A percentile compares a stretch with the other conserved stretches of the same genome.
phyloP scores from a whole-genome alignment of 2,329 filamentous ascomycete genomes.

The Diaporthe citriasiana region DNA sequence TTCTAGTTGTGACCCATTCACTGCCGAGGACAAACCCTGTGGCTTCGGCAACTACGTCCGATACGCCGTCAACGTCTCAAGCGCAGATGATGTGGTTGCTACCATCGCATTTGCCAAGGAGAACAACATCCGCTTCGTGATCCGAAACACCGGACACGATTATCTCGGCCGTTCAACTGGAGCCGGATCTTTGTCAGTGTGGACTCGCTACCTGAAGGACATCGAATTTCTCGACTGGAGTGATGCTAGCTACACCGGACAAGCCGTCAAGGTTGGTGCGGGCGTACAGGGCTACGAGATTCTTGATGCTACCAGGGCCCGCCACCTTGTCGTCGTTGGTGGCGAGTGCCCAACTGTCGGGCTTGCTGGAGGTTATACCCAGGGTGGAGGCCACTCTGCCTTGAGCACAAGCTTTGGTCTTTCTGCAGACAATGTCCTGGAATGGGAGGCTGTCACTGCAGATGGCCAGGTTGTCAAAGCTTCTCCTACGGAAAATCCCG shows the following conservation, averaged over 20 bases:
- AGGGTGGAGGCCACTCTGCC: slow-evolving; percentile 68
- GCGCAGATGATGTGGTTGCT: slow-evolving; percentile 33
- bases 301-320: slow-evolving; percentile 61
- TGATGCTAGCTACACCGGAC: slow-evolving; percentile 54
- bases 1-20: slow-evolving; percentile 42
- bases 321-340: slow-evolving; percentile 53
- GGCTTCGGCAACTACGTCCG: slow-evolving; percentile 46
- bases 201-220: slow-evolving; percentile 50
- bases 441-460: slow-evolving; percentile 62
- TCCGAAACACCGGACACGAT: slow-evolving; percentile 62
- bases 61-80: slow-evolving; percentile 32
- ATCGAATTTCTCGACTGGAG: slow-evolving; percentile 18
- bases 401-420: slow-evolving; percentile 64
- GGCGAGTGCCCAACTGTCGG: slow-evolving; percentile 59
- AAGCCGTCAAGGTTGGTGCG: slow-evolving; percentile 68
- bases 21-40: slow-evolving; percentile 49
- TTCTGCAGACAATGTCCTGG: slow-evolving; percentile 63
- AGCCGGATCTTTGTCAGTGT: slow-evolving; percentile 57
- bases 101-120: slow-evolving; percentile 30
- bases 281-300: slow-evolving; percentile 67
- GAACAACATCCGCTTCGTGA: slow-evolving; percentile 56
- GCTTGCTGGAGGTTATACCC: slow-evolving; percentile 60
- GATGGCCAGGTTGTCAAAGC: slow-evolving; percentile 58
- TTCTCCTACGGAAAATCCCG: slow-evolving; percentile 56
- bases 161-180: slow-evolving; percentile 62